phyloP scores from a whole-genome alignment of 176 grass and related monocot species.

The Carex parvula region DNA sequence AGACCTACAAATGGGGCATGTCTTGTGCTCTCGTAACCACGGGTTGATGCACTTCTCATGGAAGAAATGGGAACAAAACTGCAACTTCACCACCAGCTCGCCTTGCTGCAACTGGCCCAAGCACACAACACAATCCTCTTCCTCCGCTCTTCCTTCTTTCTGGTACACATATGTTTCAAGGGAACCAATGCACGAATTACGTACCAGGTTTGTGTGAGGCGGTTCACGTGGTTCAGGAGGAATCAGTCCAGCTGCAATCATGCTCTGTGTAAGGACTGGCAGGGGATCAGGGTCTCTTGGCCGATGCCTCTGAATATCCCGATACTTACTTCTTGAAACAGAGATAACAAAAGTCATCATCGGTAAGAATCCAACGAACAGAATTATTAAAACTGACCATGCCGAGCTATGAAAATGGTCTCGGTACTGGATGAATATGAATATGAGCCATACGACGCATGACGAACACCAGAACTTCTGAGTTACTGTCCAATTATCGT shows the following conservation, averaged over 20 bases:
- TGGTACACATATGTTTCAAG: neutral
- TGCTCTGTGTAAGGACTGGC: neutral
- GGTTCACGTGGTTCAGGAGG: neutral
- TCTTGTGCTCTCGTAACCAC: neutral
- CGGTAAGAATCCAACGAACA: neutral
- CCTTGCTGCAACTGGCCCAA: slow-evolving; percentile 13
- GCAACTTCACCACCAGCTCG: neutral
- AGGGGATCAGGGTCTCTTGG: neutral
- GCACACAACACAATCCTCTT: neutral
- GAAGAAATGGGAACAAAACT: slow-evolving; percentile 5
- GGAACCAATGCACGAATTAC: neutral
- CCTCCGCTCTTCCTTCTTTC: neutral
- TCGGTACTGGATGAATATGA: neutral
- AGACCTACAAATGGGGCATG: slow-evolving; percentile 10
- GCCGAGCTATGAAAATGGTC: neutral
- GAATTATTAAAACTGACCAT: neutral
- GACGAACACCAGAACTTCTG: neutral
- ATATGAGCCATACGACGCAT: neutral
- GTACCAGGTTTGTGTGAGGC: neutral
- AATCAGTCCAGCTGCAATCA: neutral
- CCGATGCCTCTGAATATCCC: neutral
- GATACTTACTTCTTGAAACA: neutral
- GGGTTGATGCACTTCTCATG: slow-evolving; percentile 16
- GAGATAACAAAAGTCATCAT: neutral
- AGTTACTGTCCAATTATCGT: neutral